These are phyloP conservation scores for Kregervanrija pseudodelftensis DNA, from an alignment of 805 yeast species.

Conservation along the genomic window DNA sequence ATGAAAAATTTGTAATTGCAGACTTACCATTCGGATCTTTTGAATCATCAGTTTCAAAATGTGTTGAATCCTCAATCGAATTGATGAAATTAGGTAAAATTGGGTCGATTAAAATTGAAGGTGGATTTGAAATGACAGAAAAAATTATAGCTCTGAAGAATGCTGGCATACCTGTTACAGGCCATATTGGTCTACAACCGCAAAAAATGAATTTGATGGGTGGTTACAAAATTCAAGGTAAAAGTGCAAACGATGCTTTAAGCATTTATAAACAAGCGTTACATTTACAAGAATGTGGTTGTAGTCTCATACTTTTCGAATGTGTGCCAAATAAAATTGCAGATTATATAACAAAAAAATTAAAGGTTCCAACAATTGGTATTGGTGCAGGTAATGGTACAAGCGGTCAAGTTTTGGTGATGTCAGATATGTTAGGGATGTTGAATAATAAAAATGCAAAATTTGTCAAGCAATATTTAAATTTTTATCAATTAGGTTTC, in stretches of 20 bases:
- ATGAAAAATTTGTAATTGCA: conserved; percentile 61
- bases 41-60: conserved; percentile 58
- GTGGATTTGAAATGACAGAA: conserved; percentile 52
- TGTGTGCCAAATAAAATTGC: conserved; percentile 80
- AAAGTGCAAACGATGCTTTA: conserved; percentile 44
- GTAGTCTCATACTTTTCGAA: conserved; percentile 68
- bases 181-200: conserved; percentile 90
- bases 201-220: conserved; percentile 74
- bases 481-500: conserved; percentile 42
- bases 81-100: conserved; percentile 52
- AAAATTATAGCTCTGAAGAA: conserved; percentile 50
- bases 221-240: conserved; percentile 87
- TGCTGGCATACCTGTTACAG: conserved; percentile 83
- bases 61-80: conserved; percentile 48
- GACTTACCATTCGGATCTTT: conserved; percentile 89
- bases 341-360: conserved; percentile 46
- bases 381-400: conserved; percentile 88
- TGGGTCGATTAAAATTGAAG: conserved; percentile 81
- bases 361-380: conserved; percentile 81
- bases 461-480: conserved; percentile 67
- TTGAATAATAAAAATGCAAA: conserved; percentile 46
- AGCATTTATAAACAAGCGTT: conserved; percentile 59
- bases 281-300: conserved; percentile 68
- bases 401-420: conserved; percentile 86
- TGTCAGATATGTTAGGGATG: conserved; percentile 79